A percentile compares a stretch with the other conserved stretches of the same genome.
Evolutionary conservation across 164 flowering plant genomes (phyloP).

Genomic region (Buxus sempervirens): DNA sequence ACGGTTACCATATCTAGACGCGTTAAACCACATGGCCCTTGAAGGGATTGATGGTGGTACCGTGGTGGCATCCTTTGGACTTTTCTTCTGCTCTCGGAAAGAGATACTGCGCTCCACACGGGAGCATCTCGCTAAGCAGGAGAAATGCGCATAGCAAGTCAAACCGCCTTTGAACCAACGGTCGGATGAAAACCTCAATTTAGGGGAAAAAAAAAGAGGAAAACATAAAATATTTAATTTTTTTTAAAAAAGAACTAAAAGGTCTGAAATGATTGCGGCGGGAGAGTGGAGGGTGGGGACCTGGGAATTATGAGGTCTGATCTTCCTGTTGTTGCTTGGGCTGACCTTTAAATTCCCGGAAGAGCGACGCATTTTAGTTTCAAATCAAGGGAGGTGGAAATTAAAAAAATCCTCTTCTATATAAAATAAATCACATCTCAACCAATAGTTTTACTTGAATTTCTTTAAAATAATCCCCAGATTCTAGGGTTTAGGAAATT

Average conservation of each 20-base stretch:
- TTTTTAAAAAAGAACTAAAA: neutral
- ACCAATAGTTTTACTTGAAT: neutral
- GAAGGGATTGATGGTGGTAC: too few relatives aligned
- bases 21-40: too few relatives aligned
- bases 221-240: too few relatives aligned
- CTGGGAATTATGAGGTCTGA: conserved; percentile 7
- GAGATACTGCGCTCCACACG: too few relatives aligned
- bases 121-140: too few relatives aligned
- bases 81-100: too few relatives aligned
- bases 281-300: conserved; percentile 10
- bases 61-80: too few relatives aligned
- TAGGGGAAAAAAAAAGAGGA: too few relatives aligned
- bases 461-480: neutral
- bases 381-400: conserved; percentile 16
- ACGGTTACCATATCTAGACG: too few relatives aligned
- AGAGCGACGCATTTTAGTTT: neutral
- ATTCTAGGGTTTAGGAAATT: neutral
- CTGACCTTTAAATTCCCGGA: neutral
- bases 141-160: too few relatives aligned
- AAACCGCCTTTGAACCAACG: too few relatives aligned
- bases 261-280: conserved; percentile 23
- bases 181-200: too few relatives aligned
- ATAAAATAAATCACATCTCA: neutral
- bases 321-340: neutral
- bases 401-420: neutral